These are phyloP conservation scores for Coemansia sp. DNA, from an alignment of 192 early-diverging fungal species.

Conservation along the genomic window DNA sequence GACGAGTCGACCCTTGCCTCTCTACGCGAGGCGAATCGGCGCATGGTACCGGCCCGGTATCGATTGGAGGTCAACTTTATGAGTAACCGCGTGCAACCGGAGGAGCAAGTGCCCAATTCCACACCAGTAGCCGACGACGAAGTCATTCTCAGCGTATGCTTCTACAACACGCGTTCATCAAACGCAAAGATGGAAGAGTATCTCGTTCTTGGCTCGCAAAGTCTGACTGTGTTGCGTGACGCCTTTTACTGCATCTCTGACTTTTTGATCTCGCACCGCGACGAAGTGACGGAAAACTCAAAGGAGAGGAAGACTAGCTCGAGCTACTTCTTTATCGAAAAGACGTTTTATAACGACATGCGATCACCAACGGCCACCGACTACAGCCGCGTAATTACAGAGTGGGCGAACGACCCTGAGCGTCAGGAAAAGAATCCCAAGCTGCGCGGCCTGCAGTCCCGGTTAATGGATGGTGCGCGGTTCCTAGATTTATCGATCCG, in stretches of 20 bases:
- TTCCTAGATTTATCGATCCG: constrained; percentile 68
- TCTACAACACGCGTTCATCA: constrained; percentile 63
- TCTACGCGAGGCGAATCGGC: constrained; percentile 54
- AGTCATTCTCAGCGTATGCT: constrained; percentile 61
- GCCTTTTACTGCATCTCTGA: constrained; percentile 71
- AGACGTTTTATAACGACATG: constrained; percentile 72
- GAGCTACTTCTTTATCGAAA: constrained; percentile 78
- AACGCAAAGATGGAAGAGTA: constrained; percentile 63
- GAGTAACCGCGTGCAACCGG: constrained; percentile 46
- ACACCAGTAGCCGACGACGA: constrained; percentile 56
- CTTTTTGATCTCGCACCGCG: constrained; percentile 58
- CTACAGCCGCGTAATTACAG: constrained; percentile 70
- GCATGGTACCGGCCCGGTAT: constrained; percentile 53
- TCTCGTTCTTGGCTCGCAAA: constrained; percentile 68
- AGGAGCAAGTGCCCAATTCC: constrained; percentile 19
- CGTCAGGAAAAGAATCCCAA: constrained; percentile 55
- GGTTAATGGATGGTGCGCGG: constrained; percentile 61
- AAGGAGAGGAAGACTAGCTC: constrained; percentile 59
- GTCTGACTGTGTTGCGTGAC: constrained; percentile 67
- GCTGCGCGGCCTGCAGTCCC: constrained; percentile 53
- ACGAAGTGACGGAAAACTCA: constrained; percentile 51
- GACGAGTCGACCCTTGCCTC: constrained; percentile 53
- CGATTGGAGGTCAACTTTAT: constrained; percentile 58
- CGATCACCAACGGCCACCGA: constrained; percentile 62
- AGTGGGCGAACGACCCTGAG: constrained; percentile 66